Evolutionary conservation across 1,139 yeast species (phyloP), one percentile per base, ranked within the genome.

Genomic region (Geotrichum carabidarum): DNA sequence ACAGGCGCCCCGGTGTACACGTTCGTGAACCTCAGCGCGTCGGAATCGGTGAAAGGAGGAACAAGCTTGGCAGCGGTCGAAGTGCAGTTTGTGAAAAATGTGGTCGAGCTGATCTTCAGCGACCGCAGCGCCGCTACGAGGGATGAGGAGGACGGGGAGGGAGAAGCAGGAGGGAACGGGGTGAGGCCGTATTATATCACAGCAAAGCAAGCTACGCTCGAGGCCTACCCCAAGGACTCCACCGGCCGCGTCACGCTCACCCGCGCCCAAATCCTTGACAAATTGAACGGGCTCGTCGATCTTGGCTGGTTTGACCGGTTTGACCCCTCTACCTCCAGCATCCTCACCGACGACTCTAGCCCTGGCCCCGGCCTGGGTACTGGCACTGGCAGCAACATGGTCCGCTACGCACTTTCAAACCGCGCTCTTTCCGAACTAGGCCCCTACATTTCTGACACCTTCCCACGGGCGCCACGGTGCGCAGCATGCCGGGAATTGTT

Each of bases 401-500:
- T 42, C 37, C 18, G 53, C 48, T 42, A 40, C 22, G 52, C 53
- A 9, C 59, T 63, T n/a, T 53, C 63, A 8, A 56, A 56, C 45
- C 58, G 68, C 9, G 54, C 64, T 8, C 51, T 65, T 35, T 57
- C 59, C 9, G 70, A 67, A 45, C 59, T 66, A 42, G 54, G 55
- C 30, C 50, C 57, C 8, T 64, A 61, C 50, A 53, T 66, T 8
- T 77, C 73, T 30, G 72, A 78, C 31, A 78, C 71, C 59, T 83
- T 79, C 2, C 84, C 82, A 1, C 71, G 75, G 30, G 63, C 83
- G 1, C 66, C 74, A 6, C 38, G 64, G 9, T 84, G 91, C 62
- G 60, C 62, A 31, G 82, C 79, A 17, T 84, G 90, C 66, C 68
- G 71, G n/a, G 80, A 77, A 37, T 68, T 83, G 12, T 79, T 81